Conservation (phyloP, 192 early-diverging fungal species). For the Dimargaris verticillata region DNA sequence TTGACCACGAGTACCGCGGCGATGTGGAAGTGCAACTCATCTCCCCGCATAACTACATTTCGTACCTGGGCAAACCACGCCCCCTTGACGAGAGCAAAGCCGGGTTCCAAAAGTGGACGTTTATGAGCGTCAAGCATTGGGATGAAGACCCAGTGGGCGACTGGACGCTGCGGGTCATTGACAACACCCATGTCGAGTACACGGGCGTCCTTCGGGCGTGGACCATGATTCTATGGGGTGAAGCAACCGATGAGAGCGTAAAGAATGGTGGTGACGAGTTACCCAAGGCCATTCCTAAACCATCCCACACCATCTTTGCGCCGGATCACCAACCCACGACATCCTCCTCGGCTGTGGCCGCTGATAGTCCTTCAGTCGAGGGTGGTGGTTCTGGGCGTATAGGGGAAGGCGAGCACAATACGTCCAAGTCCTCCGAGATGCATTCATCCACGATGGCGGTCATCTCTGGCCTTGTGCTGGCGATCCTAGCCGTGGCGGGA, state of each 20-base stretch:
- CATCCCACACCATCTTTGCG: background rate
- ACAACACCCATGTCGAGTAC: slow-evolving; percentile 32
- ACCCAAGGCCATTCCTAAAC: background rate
- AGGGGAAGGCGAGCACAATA: background rate
- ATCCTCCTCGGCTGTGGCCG: background rate
- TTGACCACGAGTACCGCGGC: slow-evolving; percentile 64
- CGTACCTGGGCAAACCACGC: slow-evolving; percentile 46
- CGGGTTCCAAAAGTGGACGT: slow-evolving; percentile 79
- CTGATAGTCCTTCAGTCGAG: background rate
- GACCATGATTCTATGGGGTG: slow-evolving; percentile 52
- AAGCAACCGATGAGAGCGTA: slow-evolving; percentile 25
- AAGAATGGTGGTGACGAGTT: background rate
- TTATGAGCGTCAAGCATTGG: slow-evolving; percentile 96
- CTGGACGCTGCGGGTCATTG: slow-evolving; percentile 63
- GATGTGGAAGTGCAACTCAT: slow-evolving; percentile 69
- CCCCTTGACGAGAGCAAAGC: slow-evolving; percentile 39
- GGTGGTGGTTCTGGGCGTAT: background rate
- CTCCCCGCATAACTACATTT: slow-evolving; percentile 52
- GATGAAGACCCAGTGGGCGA: slow-evolving; percentile 71
- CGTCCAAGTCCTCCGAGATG: background rate
- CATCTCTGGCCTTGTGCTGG: background rate
- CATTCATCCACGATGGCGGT: background rate
- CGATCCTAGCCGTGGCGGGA: background rate
- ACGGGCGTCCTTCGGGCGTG: slow-evolving; percentile 45
- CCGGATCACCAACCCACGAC: background rate